Evolutionary conservation across 352 stramenopile genomes (phyloP).

Genomic region (Globisporangium acanthophoron): DNA sequence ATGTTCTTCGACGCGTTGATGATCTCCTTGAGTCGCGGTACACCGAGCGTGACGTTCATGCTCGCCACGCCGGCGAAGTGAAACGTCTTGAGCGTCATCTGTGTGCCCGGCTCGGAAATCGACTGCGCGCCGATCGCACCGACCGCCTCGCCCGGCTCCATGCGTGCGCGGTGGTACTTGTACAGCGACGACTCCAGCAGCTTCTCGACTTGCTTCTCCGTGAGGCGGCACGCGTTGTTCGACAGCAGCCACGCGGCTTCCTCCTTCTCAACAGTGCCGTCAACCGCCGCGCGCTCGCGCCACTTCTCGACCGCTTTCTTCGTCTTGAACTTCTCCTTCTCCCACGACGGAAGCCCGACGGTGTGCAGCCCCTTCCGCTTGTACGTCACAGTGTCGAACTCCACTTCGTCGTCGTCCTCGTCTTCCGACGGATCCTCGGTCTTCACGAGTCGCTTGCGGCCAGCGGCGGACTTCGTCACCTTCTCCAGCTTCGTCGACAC

Average conservation of each 20-base stretch:
- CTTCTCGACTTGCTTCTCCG: constrained; percentile 65
- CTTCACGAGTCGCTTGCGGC: constrained; percentile 52
- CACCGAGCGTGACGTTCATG: constrained; percentile 99
- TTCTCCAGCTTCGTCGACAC: constrained; percentile 64
- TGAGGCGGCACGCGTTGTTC: constrained; percentile 92
- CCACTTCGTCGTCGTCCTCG: constrained; percentile 43
- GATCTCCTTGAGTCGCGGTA: constrained; percentile 98
- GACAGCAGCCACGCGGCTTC: constrained; percentile 75
- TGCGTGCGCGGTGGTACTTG: constrained; percentile 84
- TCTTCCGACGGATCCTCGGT: constrained; percentile 22
- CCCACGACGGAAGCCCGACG: constrained; percentile 53
- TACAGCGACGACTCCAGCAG: constrained; percentile 73
- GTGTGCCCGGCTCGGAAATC: constrained; percentile 94
- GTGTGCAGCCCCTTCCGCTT: constrained; percentile 64
- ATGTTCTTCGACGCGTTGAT: constrained; percentile 97
- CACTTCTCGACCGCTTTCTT: constrained; percentile 41
- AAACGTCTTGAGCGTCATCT: constrained; percentile 99
- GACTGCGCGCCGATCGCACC: constrained; percentile 96
- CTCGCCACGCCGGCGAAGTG: constrained; percentile 99
- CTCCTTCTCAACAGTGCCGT: constrained; percentile 54
- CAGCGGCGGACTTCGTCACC: constrained; percentile 27
- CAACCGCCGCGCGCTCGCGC: constrained; percentile 40
- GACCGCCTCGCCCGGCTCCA: constrained; percentile 95
- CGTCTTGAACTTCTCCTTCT: constrained; percentile 51
- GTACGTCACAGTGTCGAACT: constrained; percentile 44